Conservation (phyloP, 192 early-diverging fungal species). For the Podila epigama region DNA sequence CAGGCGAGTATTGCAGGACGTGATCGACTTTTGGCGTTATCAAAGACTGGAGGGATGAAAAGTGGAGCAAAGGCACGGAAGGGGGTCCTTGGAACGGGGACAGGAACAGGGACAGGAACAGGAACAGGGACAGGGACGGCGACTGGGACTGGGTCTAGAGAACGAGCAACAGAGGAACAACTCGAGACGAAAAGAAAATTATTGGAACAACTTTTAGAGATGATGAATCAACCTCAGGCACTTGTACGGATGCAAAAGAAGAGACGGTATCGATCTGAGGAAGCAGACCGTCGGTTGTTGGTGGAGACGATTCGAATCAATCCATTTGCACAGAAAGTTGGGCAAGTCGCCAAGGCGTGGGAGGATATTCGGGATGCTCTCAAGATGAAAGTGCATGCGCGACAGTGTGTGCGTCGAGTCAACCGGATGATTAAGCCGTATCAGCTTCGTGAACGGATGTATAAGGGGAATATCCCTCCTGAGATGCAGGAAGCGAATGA, state of each 20-base stretch:
- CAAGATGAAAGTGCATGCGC: slow-evolving; percentile 40
- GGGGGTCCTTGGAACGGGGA: too few species aligned
- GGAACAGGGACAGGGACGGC: too few species aligned
- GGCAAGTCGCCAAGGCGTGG: slow-evolving; percentile 44
- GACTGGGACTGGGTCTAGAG: too few species aligned
- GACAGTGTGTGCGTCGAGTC: slow-evolving; percentile 43
- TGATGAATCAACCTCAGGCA: slow-evolving; percentile 50
- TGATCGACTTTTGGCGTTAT: too few species aligned
- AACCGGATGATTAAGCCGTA: slow-evolving; percentile 42
- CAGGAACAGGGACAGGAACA: too few species aligned
- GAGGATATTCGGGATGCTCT: slow-evolving; percentile 38
- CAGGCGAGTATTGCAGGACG: slow-evolving; percentile 36
- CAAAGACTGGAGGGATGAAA: too few species aligned
- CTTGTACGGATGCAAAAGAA: slow-evolving; percentile 46
- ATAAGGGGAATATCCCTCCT: slow-evolving; percentile 36
- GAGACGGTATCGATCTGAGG: slow-evolving; percentile 38
- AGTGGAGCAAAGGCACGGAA: too few species aligned
- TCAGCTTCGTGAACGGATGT: slow-evolving; percentile 34
- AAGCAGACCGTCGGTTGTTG: slow-evolving; percentile 25
- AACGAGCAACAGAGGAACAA: slow-evolving; percentile 29
- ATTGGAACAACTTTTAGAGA: slow-evolving; percentile 31
- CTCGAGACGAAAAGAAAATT: slow-evolving; percentile 25
- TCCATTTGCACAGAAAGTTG: slow-evolving; percentile 43
- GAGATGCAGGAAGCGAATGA: slow-evolving; percentile 40
- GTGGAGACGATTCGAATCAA: slow-evolving; percentile 33